Evolutionary conservation across 2,329 filamentous ascomycete species (phyloP).

Genomic region (Tolypocladium sp.): DNA sequence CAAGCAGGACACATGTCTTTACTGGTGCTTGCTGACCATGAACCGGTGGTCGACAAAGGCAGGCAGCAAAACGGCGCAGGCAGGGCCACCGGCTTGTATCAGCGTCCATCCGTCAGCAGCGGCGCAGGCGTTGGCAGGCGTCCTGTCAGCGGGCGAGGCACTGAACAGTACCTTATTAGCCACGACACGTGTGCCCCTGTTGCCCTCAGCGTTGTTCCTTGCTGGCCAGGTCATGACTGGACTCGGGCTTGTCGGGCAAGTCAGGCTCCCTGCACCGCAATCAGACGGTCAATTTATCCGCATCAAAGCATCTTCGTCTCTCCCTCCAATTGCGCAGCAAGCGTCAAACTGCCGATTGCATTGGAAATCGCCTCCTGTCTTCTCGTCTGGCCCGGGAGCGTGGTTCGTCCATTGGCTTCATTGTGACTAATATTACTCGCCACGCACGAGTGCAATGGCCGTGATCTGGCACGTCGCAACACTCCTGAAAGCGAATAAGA

Average conservation of each 20-base stretch:
- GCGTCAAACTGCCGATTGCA: background rate
- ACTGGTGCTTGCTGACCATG: background rate
- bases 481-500: background rate
- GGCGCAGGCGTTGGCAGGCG: background rate
- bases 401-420: background rate
- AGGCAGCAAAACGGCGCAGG: background rate
- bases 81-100: background rate
- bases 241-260: background rate
- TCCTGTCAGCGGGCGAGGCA: background rate
- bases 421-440: background rate
- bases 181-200: background rate
- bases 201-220: background rate
- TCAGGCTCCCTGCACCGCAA: background rate
- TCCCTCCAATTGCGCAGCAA: background rate
- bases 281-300: background rate
- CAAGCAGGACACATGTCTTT: background rate
- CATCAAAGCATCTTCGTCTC: background rate
- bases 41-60: background rate
- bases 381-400: background rate
- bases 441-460: background rate
- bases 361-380: background rate
- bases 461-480: background rate
- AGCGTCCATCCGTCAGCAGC: background rate
- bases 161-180: too few species aligned
- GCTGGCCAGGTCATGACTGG: background rate